Base-by-base conservation (phyloP, 169 alveolate genomes). In the Theileria sp. region DNA sequence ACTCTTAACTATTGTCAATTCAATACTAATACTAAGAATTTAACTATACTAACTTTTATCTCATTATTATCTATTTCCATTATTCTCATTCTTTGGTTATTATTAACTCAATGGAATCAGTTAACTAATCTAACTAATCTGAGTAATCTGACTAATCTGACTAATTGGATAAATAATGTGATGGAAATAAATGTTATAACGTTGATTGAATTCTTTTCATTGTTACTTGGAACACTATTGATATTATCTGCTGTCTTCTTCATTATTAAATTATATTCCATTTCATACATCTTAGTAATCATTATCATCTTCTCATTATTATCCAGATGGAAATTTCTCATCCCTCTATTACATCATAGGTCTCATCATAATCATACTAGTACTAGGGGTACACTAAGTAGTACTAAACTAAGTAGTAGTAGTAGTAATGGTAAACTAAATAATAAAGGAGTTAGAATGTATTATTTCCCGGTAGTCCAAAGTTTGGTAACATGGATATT, bases 271-370 rank as follows among this genome's bases (percentile, higher is more conserved):
- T 21, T 64, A 38, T 64, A 26, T 7, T 64, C 72, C 12, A 21
- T 64, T 1, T 64, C 72, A 0, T 64, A 64, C 49, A 23, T 64
- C 0, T 4, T 64, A 2, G 9, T 64, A 1, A 64, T 64, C 21
- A 64, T 64, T 58, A 25, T 25, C 19, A 13, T 15, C 1, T 58
- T 58, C 26, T 19, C 67, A 19, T 58, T 21, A 19, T 21, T 32
- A 17, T 64, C 72, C 13, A 26, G 72, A 8, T 64, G 50, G 51
- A 26, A 21, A 21, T 64, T 64, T 64, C 13, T 64, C 72, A 28
- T 38, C 8, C 32, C 49, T 7, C 69, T 23, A 62, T 4, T 56
- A 21, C 4, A 13, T 21, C 23, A 28, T 23, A 62, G n/a, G n/a
- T n/a, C n/a, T n/a, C n/a, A 34, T 12, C 9, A 9, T 26, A 62